Base-by-base conservation (phyloP, 805 yeast species). In the Saccharomycopsis sp. region DNA sequence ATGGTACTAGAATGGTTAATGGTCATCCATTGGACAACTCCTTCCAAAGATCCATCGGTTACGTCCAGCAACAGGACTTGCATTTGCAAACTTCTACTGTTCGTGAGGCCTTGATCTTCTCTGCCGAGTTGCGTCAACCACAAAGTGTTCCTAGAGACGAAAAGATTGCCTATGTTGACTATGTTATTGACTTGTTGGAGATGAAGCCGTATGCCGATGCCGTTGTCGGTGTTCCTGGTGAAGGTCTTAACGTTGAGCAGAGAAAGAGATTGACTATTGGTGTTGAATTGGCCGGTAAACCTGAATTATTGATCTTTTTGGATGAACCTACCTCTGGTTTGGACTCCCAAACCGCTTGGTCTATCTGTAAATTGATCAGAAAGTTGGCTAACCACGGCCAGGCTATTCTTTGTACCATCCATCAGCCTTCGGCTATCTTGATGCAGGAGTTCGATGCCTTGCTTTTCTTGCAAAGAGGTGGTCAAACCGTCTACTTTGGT, bases 401-500 rank as follows among this genome's bases (percentile, higher is more conserved):
- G 72, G 85, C 90, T 41, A 83, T 85, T 68, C 73, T 85, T 68
- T 86, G 90, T 74, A 85, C 91, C 24, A 86, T 85, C 64, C 91
- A 85, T 70, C 91, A 85, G 72, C 91, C 91, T 61, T 85, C 89
- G 17, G 89, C 91, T 44, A 76, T 84, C 29, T 72, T 85, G 66
- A 78, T 85, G 69, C 81, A 83, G 67, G 84, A 83, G 67, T 85
- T 85, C 64, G 90, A 85, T 64, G 78, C 89, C 59, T 73, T 85
- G 59, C 72, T 86, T 64, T 79, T 87, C 64, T 75, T 87, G 68
- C 84, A 84, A 64, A 81, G 78, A 63, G 96, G 96, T 69, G 96
- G 96, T 64, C 75, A 78, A 66, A 87, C 92, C 63, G 93, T 86
- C 35, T 87, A 87, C 71, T 87, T 86, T 69, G 96, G 96, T 65